Evolutionary conservation across 352 stramenopile species (phyloP), one percentile per base, ranked within the genome.

Genomic region (Phytophthora boehmeriae): DNA sequence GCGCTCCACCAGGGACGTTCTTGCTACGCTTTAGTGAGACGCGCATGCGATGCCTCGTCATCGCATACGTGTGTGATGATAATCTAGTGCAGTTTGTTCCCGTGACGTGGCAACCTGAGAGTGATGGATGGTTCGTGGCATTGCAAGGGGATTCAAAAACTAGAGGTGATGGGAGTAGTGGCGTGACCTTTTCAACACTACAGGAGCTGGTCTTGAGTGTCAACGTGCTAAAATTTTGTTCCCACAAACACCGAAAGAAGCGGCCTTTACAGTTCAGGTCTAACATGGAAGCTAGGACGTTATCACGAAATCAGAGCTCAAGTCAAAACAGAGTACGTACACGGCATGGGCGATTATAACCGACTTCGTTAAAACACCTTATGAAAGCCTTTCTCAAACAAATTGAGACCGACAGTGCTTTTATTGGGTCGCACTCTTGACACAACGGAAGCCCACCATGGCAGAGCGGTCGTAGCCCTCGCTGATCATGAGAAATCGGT

Each of bases 11-110:
- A 8, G 87, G 87, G 0, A 93, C 85, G 10, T 96, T 94, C 46
- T 54, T 96, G 28, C 19, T 96, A 34, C 78, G 85, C 9, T 90
- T 94, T 54, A 93, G 85, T 47, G 85, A 96, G 61, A 94, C 83
- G 1, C 63, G 80, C 3, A 32, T 75, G 13, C 74, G 75, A 1
- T 90, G 76, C 46, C 71, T 94, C 28, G 87, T 93, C 16, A 88
- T 96, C 36, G 78, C 73, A 4, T 90, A 91, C 34, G 76, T 94
- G 9, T 76, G 77, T 2, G 75, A 89, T 5, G 63, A 80, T 41
- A 59, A 76, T 2, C 77, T 69, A 49, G 85, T 94, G 14, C 82
- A 92, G 63, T 92, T 94, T 54, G 82, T 92, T 5, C 80, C 86
- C 0, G 71, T 95, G 17, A 81, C 73, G n/a, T 89, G 73, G 55